A percentile compares a stretch with the other conserved stretches of the same genome.
Conservation (phyloP, 1,284 basidiomycete genomes). For the Crocinoboletus sp. region DNA sequence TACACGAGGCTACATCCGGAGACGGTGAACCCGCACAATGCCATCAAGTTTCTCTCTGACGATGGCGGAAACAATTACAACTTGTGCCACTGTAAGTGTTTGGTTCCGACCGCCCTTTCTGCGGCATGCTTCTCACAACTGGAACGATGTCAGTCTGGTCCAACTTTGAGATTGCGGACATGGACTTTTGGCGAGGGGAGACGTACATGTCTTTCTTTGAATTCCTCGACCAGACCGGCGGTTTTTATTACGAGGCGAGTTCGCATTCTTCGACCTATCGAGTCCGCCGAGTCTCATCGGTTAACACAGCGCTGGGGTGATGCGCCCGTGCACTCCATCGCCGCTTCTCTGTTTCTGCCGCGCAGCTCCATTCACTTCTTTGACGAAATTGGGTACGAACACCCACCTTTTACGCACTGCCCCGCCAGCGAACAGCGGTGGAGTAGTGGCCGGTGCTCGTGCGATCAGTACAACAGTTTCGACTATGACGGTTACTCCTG, state of each 20-base stretch:
- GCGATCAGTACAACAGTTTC: slow-evolving; percentile 42
- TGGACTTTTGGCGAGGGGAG: slow-evolving; percentile 78
- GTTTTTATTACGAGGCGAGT: slow-evolving; percentile 79
- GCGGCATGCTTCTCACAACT: background rate
- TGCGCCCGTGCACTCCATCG: slow-evolving; percentile 84
- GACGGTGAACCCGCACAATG: slow-evolving; percentile 61
- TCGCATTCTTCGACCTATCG: background rate
- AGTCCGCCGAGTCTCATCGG: slow-evolving; percentile 6
- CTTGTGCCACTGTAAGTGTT: slow-evolving; percentile 72
- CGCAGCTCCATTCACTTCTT: slow-evolving; percentile 77
- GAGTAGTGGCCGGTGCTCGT: slow-evolving; percentile 42
- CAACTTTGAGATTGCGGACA: slow-evolving; percentile 83
- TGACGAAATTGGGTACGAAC: slow-evolving; percentile 50
- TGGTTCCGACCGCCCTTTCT: background rate
- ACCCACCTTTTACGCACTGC: slow-evolving; percentile 59
- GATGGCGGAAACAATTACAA: slow-evolving; percentile 69
- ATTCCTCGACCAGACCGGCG: slow-evolving; percentile 71
- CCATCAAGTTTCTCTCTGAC: slow-evolving; percentile 70
- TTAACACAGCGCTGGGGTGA: slow-evolving; percentile 71
- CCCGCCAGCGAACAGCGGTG: slow-evolving; percentile 43
- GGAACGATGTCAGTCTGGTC: slow-evolving; percentile 55
- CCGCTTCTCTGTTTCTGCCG: slow-evolving; percentile 64
- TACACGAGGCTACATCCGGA: slow-evolving; percentile 48
- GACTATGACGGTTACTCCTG: slow-evolving; percentile 37
- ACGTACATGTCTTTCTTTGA: slow-evolving; percentile 80